Base-by-base conservation (phyloP, 257 asterid genomes). In the Datura wrightii region DNA sequence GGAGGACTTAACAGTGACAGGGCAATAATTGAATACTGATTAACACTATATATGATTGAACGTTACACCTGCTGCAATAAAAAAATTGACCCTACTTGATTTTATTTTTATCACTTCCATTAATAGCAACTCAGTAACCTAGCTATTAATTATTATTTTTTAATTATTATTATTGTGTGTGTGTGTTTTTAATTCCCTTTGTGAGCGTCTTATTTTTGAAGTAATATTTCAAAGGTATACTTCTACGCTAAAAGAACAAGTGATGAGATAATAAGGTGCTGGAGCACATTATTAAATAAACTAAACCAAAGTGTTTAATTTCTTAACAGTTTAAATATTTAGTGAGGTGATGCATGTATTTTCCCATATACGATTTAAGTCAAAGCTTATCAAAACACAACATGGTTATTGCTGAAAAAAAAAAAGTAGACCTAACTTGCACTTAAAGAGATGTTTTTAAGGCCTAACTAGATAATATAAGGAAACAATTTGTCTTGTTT, bases 11-110 rank as follows among this genome's bases (percentile, higher is more conserved):
- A 24, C 60, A 24, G 81, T 14, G 19, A 74, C 62, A 46, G 42
- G 48, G 52, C 39, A 46, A 80, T 58, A 72, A 79, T 41, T 67
- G 70, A 9, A 18, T 84, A 87, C 80, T 88, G 58, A 89, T 86
- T 84, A 85, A 65, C 46, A 34, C 1, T 24, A 10, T 31, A 6
- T 14, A 56, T 81, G 85, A 84, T 85, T 81, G 87, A 67, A 83
- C 87, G 19, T 7, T 72, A n/a, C 80, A 89, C 90, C 85, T 83
- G 86, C 87, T 55, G 36, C 82, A 85, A 3, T 79, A 5, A 82
- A 79, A 83, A 85, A 31, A 2, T 19, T 36, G 39, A 24, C 55
- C 53, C 74, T 3, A 34, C 63, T 31, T 16, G 10, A 36, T 10
- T 36, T 10, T 14, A 6, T 74, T 10, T 36, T 10, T 14, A 6